Base-by-base conservation (phyloP, 177 flowering plant species). In the Vitis hybrid region DNA sequence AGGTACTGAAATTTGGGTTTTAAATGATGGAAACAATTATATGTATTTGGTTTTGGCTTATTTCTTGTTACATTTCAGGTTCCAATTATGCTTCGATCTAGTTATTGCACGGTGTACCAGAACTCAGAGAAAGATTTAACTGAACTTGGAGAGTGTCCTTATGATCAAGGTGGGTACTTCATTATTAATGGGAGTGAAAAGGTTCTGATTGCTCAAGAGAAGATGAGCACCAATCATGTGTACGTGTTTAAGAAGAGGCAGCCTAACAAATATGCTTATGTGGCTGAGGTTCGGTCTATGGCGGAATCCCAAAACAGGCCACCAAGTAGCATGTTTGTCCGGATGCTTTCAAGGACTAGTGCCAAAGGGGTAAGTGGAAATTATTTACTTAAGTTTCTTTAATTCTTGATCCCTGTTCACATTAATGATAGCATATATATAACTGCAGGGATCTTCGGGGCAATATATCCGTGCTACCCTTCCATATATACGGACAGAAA, bases 201-300 rank as follows among this genome's bases (percentile, higher is more conserved):
- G 78, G 99, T 96, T 63, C 79, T 96, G 35, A 96, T 96, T 81
- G 99, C 99, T 67, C 98, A 93, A 74, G 99, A 96, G 84, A 96
- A 93, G 82, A 96, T 96, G 99, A 93, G 98, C 85, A 93, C 97
- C 54, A 96, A 96, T 64, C 99, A 96, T 80, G 99, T 96, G 13
- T 96, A 96, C 72, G 99, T 96, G 13, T 96, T 93, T 72, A 96
- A 96, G 81, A 96, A 89, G 76, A 86, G 97, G 75, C 99, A 96
- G 78, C 99, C 99, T 9, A 91, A 96, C 82, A 96, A 96, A 83
- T 93, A 88, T 76, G 96, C 99, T 13, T 96, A 80, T 79, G 98
- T 92, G 65, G 99, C 82, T 5, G 99, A 96, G 79, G 98, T 93
- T 15, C 85, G 99, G 30, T 96, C 99, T 2, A 93, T 96, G 95